Evolutionary conservation across 495 filamentous ascomycete genomes (phyloP).

Genomic region (Podospora sp.): DNA sequence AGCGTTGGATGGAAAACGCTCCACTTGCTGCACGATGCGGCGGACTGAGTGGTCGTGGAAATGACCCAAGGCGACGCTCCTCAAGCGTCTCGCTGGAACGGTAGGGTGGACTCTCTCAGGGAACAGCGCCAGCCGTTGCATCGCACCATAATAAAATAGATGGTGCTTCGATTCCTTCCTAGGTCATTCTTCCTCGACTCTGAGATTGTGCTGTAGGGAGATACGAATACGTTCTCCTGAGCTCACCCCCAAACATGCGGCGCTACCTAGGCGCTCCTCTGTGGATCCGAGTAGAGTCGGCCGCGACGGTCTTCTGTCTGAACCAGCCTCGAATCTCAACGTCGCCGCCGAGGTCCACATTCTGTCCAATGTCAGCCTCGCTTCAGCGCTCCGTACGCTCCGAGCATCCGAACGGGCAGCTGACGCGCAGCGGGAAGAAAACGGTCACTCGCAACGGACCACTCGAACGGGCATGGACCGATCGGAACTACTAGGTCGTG

Average conservation of each 20-base stretch:
- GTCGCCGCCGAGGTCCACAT: neutral
- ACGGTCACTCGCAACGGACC: neutral
- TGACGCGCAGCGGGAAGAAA: neutral
- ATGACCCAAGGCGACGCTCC: neutral
- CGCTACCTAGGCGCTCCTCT: neutral
- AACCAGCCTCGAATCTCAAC: neutral
- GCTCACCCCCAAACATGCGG: too few species aligned
- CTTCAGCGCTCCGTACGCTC: neutral
- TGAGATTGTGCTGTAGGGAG: neutral
- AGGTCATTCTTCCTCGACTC: neutral
- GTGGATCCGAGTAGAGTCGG: neutral
- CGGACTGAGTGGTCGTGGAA: neutral
- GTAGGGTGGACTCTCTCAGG: neutral
- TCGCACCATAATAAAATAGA: neutral
- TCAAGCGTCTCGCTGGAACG: too few species aligned
- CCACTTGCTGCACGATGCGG: neutral
- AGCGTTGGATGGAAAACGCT: neutral
- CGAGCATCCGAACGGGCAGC: neutral
- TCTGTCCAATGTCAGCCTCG: neutral
- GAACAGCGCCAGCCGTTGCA: neutral
- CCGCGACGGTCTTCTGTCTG: too few species aligned
- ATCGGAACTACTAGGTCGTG: neutral
- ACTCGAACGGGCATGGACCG: neutral
- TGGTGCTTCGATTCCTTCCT: neutral
- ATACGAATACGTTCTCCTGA: slow-evolving; percentile 18